A percentile compares a stretch with the other conserved stretches of the same genome.
Conservation (phyloP, 1,139 yeast genomes). For the Candida mesenterica region DNA sequence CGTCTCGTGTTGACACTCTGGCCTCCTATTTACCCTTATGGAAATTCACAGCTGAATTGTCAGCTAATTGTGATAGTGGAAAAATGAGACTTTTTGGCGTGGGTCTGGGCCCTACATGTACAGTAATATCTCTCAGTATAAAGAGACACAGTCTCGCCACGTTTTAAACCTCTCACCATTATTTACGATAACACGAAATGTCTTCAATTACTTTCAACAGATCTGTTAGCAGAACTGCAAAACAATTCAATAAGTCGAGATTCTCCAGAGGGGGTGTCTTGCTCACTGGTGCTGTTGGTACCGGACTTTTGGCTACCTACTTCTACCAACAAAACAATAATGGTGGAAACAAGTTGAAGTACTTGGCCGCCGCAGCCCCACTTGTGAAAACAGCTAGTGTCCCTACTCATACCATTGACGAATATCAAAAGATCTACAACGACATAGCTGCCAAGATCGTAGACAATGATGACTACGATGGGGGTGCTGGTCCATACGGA, state of each 20-base stretch:
- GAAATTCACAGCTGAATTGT: too few species aligned
- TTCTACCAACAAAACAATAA: slow-evolving; percentile 12
- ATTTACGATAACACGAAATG: too few species aligned
- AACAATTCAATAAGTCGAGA: slow-evolving; percentile 6
- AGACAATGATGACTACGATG: slow-evolving; percentile 76
- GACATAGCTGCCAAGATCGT: slow-evolving; percentile 73
- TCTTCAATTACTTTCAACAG: slow-evolving; percentile 17
- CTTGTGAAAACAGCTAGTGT: slow-evolving; percentile 21
- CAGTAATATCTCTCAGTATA: too few species aligned
- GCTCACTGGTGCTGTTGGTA: slow-evolving; percentile 23
- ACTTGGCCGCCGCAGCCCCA: slow-evolving; percentile 19
- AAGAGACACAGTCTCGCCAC: neutral
- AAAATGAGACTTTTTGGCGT: too few species aligned
- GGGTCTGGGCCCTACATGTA: too few species aligned
- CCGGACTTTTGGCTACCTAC: slow-evolving; percentile 23
- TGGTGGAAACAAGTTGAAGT: slow-evolving; percentile 12
- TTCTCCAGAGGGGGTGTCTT: slow-evolving; percentile 9
- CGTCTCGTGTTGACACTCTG: too few species aligned
- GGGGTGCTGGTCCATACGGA: slow-evolving; percentile 63
- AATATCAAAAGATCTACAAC: slow-evolving; percentile 77
- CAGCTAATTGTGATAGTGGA: too few species aligned
- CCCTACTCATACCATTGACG: slow-evolving; percentile 38
- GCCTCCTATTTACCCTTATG: too few species aligned
- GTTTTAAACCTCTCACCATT: too few species aligned
- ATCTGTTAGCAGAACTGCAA: slow-evolving; percentile 9